A percentile compares a stretch with the other conserved stretches of the same genome.
Conservation (phyloP, 805 yeast genomes). For the Ogataea chonburiensis region DNA sequence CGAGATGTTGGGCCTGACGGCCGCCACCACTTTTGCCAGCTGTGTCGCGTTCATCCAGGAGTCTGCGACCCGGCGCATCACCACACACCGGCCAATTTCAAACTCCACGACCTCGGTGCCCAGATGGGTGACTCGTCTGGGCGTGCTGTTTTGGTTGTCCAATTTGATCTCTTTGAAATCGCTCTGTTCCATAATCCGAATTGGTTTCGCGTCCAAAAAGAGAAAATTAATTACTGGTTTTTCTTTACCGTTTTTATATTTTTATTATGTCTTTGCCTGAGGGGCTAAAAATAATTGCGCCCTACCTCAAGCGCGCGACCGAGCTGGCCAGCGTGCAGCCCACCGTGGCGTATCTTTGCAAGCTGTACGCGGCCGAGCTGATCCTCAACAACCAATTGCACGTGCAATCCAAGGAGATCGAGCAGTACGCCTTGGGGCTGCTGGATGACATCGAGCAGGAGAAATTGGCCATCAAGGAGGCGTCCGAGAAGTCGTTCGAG, state of each 20-base stretch:
- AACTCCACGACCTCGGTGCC: slow-evolving; percentile 61
- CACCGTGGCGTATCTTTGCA: slow-evolving; percentile 69
- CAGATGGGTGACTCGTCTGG: slow-evolving; percentile 59
- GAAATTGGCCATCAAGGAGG: slow-evolving; percentile 40
- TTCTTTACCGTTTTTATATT: slow-evolving; percentile 6
- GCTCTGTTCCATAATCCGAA: slow-evolving; percentile 4
- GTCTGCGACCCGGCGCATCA: slow-evolving; percentile 64
- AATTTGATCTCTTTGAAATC: slow-evolving; percentile 1
- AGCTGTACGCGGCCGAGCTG: slow-evolving; percentile 69
- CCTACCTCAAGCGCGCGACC: slow-evolving; percentile 51
- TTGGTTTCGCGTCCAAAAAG: slow-evolving; percentile 10
- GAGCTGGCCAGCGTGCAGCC: slow-evolving; percentile 64
- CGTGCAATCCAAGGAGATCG: slow-evolving; percentile 51
- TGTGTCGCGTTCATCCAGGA: slow-evolving; percentile 73
- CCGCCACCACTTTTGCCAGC: slow-evolving; percentile 63
- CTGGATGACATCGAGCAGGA: slow-evolving; percentile 69
- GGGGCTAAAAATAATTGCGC: slow-evolving; percentile 39
- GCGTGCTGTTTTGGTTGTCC: slow-evolving; percentile 1
- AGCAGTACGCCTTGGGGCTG: slow-evolving; percentile 56
- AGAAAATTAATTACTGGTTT: slow-evolving; percentile 6
- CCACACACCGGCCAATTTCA: slow-evolving; percentile 58
- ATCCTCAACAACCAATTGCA: slow-evolving; percentile 64
- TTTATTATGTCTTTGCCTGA: slow-evolving; percentile 27
- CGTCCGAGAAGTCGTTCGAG: slow-evolving; percentile 41
- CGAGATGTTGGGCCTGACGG: slow-evolving; percentile 63